Evolutionary conservation across 2,329 filamentous ascomycete genomes (phyloP).

Genomic region (Ascochyta koolunga): DNA sequence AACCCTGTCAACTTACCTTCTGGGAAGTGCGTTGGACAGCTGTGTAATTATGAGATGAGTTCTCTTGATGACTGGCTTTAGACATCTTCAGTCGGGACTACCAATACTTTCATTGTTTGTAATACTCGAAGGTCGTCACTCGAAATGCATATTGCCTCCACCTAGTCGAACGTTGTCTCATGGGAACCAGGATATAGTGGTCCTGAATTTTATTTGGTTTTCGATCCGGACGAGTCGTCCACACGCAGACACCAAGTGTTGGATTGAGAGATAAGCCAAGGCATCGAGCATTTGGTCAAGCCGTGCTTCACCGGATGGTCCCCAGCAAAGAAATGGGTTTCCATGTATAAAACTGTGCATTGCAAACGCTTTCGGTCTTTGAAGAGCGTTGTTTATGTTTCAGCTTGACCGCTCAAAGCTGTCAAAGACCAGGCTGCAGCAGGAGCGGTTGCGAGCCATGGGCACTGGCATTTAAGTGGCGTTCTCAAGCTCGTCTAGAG

Average conservation of each 20-base stretch:
- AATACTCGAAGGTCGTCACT: neutral
- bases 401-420: constrained; percentile 36
- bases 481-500: constrained; percentile 24
- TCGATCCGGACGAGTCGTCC: neutral
- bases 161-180: neutral
- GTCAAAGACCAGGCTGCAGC: constrained; percentile 28
- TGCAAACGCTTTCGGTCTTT: constrained; percentile 17
- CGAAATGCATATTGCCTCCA: neutral
- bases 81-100: neutral
- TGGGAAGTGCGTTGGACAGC: neutral
- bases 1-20: constrained; percentile 5
- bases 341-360: constrained; percentile 16
- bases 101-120: neutral
- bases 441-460: constrained; percentile 25
- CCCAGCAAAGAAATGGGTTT: constrained; percentile 27
- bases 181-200: neutral
- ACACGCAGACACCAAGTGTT: neutral
- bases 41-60: neutral
- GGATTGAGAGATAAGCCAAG: neutral
- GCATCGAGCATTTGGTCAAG: constrained; percentile 17
- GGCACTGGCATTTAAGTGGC: constrained; percentile 11
- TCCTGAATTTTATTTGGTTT: neutral
- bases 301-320: constrained; percentile 27
- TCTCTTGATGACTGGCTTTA: neutral
- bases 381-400: constrained; percentile 35